These are phyloP conservation scores for Yamadazyma epiphylla DNA, from an alignment of 1,139 yeast species.

Conservation along the genomic window DNA sequence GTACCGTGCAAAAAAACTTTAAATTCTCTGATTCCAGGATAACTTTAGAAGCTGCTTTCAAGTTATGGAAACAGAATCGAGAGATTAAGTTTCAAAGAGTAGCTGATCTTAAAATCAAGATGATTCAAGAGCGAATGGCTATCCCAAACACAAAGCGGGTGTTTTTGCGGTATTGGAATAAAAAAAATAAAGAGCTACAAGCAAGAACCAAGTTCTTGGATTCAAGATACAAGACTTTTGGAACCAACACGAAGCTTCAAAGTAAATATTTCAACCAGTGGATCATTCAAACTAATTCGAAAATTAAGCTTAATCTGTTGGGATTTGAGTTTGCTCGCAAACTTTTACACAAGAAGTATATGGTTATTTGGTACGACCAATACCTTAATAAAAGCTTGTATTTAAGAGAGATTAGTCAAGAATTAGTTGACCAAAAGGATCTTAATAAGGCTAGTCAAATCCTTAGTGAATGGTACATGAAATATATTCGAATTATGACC, in stretches of 20 bases:
- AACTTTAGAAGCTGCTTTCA: constrained; percentile 5
- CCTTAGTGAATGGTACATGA: constrained; percentile 39
- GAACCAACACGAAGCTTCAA: constrained; percentile 7
- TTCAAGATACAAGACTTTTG: constrained; percentile 11
- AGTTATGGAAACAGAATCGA: constrained; percentile 17
- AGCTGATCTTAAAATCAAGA: constrained; percentile 13
- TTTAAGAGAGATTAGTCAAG: constrained; percentile 27
- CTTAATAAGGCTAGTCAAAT: constrained; percentile 20
- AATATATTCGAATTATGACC: constrained; percentile 26
- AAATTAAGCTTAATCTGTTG: constrained; percentile 5
- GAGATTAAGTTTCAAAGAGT: constrained; percentile 13
- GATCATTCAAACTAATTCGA: constrained; percentile 7
- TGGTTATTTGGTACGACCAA: constrained; percentile 34
- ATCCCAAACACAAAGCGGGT: constrained; percentile 11
- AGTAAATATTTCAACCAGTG: constrained; percentile 10
- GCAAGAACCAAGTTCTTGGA: constrained; percentile 12
- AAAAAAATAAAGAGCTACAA: constrained; percentile 14
- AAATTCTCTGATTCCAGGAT: no score
- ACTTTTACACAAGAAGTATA: constrained; percentile 24
- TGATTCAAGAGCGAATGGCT: constrained; percentile 11
- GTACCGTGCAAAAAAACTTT: no score
- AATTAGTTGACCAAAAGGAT: constrained; percentile 25
- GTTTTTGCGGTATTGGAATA: constrained; percentile 21
- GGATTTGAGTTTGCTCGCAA: constrained; percentile 20
- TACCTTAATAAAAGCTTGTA: constrained; percentile 19